Evolutionary conservation across 805 yeast species (phyloP).

Genomic region (Wickerhamomyces xylosicus): DNA sequence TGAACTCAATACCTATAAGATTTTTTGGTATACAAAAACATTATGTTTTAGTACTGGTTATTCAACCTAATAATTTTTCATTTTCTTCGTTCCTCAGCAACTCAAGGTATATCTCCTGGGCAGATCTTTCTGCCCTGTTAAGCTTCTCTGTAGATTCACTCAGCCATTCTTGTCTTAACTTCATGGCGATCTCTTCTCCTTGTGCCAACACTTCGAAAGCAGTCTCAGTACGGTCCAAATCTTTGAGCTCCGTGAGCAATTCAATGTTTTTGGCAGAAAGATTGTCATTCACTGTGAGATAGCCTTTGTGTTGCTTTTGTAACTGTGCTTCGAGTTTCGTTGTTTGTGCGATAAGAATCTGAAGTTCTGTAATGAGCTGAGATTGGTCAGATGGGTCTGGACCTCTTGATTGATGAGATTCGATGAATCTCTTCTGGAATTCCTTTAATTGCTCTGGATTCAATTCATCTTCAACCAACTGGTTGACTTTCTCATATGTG

Average conservation of each 20-base stretch:
- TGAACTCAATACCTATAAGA: too few relatives aligned
- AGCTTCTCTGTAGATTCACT: constrained; percentile 16
- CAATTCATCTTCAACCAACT: constrained; percentile 7
- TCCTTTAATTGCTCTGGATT: constrained; percentile 2
- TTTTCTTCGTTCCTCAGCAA: constrained; percentile 4
- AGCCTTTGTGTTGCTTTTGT: constrained; percentile 6
- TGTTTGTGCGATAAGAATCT: constrained; percentile 7
- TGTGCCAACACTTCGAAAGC: constrained; percentile 14
- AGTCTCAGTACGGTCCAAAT: constrained; percentile 12
- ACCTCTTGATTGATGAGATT: constrained; percentile 2
- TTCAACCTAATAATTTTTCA: background rate
- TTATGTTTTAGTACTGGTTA: too few relatives aligned
- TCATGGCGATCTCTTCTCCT: constrained; percentile 8
- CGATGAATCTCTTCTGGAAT: constrained; percentile 7
- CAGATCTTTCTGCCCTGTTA: constrained; percentile 14
- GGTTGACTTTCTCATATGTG: constrained; percentile 1
- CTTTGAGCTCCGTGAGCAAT: constrained; percentile 10
- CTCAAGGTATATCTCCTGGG: constrained; percentile 14
- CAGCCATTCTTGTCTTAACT: constrained; percentile 8
- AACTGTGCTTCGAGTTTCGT: constrained; percentile 11
- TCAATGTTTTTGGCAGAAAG: constrained; percentile 6
- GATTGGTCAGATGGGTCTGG: background rate
- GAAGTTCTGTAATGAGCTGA: constrained; percentile 5
- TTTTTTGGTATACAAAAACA: too few relatives aligned
- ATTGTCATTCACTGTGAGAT: constrained; percentile 5